Conservation (phyloP, 495 filamentous ascomycete genomes). For the Penicillium waksmanii region DNA sequence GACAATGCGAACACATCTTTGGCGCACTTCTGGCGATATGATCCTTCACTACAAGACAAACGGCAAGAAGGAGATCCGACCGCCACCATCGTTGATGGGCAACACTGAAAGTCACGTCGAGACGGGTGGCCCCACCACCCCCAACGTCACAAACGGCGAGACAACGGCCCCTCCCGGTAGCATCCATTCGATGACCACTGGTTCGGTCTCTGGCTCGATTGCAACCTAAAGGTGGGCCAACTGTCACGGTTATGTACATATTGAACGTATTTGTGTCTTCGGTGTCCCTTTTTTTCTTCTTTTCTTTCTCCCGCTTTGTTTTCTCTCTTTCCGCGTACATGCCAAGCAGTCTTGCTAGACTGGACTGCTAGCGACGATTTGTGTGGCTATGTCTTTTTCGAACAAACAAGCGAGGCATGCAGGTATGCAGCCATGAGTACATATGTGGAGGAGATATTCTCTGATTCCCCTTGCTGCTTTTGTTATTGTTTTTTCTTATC, state of each 20-base stretch:
- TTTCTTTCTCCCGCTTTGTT: background rate
- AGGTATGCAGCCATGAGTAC: slow-evolving; percentile 14
- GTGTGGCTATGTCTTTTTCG: slow-evolving; percentile 8
- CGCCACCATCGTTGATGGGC: slow-evolving; percentile 24
- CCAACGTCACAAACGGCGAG: slow-evolving; percentile 15
- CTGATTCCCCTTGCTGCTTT: slow-evolving; percentile 21
- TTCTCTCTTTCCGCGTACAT: background rate
- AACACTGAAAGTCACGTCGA: slow-evolving; percentile 24
- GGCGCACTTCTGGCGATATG: slow-evolving; percentile 91
- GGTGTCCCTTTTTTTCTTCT: background rate
- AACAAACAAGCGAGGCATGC: slow-evolving; percentile 17
- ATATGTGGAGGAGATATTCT: slow-evolving; percentile 26
- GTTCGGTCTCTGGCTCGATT: slow-evolving; percentile 37
- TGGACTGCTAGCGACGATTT: slow-evolving; percentile 19
- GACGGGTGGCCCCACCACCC: slow-evolving; percentile 9
- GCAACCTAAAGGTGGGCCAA: slow-evolving; percentile 21
- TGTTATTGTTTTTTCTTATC: slow-evolving; percentile 10
- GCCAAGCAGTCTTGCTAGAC: background rate
- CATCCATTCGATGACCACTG: slow-evolving; percentile 43
- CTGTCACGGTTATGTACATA: background rate
- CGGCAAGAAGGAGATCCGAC: slow-evolving; percentile 62
- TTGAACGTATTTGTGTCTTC: slow-evolving; percentile 9
- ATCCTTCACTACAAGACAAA: slow-evolving; percentile 89
- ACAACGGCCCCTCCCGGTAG: slow-evolving; percentile 32
- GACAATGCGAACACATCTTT: slow-evolving; percentile 85